Conservation (phyloP, 2,329 filamentous ascomycete species). For the Ophiostoma himal-ulmi region DNA sequence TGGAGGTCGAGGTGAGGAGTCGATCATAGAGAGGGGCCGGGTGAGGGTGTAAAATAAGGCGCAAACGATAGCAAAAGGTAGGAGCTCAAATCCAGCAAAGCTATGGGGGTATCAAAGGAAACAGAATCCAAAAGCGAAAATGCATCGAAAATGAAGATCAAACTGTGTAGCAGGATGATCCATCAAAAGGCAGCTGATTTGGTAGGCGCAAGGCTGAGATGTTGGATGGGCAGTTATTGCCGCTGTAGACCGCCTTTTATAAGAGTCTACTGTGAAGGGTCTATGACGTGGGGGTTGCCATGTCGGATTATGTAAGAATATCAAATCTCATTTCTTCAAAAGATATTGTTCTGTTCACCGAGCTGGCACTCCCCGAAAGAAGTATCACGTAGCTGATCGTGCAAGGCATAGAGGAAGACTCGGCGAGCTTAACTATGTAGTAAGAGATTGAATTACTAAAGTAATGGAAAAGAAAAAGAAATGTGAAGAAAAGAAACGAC, state of each 20-base stretch:
- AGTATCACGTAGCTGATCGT: no score
- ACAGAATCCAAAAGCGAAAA: neutral
- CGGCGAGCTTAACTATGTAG: no score
- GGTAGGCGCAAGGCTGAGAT: neutral
- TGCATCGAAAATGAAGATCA: neutral
- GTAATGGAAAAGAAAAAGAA: neutral
- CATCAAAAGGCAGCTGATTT: neutral
- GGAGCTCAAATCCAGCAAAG: neutral
- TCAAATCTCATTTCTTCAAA: neutral
- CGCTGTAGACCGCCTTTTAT: neutral
- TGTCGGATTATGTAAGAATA: neutral
- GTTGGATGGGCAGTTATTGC: neutral
- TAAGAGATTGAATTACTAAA: no score
- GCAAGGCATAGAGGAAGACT: no score
- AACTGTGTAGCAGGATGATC: neutral
- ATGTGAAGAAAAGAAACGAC: neutral
- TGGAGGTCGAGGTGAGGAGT: neutral
- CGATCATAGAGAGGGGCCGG: neutral
- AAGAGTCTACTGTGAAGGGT: neutral
- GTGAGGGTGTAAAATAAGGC: neutral
- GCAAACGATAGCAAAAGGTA: neutral
- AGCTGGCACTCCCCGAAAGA: no score
- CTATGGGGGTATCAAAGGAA: neutral
- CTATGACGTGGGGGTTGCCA: slow-evolving; percentile 2
- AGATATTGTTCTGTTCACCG: neutral